Evolutionary conservation across 768 basidiomycete genomes (phyloP).

Genomic region (Daedaleopsis sinensis): DNA sequence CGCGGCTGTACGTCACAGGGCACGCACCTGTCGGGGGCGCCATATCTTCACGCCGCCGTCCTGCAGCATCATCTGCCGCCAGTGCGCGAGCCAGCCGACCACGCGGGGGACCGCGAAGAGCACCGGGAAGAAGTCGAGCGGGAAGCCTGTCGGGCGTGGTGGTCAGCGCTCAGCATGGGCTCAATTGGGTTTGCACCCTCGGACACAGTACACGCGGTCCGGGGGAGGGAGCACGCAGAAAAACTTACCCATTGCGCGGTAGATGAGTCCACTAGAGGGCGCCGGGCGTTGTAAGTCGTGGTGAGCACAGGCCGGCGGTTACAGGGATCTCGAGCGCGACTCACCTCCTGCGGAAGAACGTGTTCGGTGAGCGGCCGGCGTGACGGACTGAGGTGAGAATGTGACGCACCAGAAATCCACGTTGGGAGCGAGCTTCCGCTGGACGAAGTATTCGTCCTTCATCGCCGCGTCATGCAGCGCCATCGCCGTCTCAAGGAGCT

Average conservation of each 20-base stretch:
- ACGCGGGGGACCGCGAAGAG: conserved; percentile 91
- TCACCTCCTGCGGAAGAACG: conserved; percentile 52
- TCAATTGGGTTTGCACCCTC: conserved; percentile 3
- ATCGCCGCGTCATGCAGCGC: conserved; percentile 85
- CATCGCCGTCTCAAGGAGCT: conserved; percentile 87
- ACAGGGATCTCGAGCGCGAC: neutral
- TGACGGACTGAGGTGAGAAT: neutral
- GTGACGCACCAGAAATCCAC: conserved; percentile 85
- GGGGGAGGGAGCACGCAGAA: neutral
- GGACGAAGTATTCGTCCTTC: conserved; percentile 88
- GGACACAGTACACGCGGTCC: neutral
- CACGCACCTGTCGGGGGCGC: conserved; percentile 77
- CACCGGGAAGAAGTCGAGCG: conserved; percentile 93
- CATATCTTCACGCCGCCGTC: conserved; percentile 92
- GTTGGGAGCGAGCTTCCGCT: conserved; percentile 82
- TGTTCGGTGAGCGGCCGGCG: conserved; percentile 3
- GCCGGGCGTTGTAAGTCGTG: conserved; percentile 3
- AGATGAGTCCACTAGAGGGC: conserved; percentile 73
- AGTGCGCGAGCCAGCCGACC: conserved; percentile 92
- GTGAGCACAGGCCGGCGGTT: conserved; percentile 2
- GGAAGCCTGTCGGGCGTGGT: conserved; percentile 63
- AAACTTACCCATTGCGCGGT: conserved; percentile 83
- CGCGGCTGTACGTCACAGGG: neutral
- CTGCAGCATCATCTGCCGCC: conserved; percentile 95
- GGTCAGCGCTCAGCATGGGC: neutral